Evolutionary conservation across 2,329 filamentous ascomycete species (phyloP).

Genomic region (Claviceps spartinae): DNA sequence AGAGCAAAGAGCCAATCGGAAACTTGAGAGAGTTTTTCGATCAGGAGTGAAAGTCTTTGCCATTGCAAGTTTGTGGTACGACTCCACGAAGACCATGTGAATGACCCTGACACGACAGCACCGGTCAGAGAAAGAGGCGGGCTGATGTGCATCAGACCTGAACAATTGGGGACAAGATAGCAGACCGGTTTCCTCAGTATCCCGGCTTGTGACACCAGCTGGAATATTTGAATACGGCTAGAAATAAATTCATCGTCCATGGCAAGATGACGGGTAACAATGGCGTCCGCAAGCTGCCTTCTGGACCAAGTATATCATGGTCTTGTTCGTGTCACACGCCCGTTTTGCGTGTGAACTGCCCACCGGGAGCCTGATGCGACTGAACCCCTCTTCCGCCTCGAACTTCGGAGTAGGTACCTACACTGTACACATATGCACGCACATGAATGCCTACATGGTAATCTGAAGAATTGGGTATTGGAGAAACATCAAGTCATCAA

Average conservation of each 20-base stretch:
- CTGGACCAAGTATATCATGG: too few relatives aligned
- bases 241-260: background rate
- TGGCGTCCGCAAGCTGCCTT: too few relatives aligned
- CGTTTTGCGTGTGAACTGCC: background rate
- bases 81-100: too few relatives aligned
- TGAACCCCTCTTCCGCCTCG: background rate
- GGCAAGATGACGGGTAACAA: too few relatives aligned
- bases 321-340: too few relatives aligned
- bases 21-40: background rate
- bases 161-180: too few relatives aligned
- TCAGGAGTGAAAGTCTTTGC: background rate
- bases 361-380: background rate
- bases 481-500: too few relatives aligned
- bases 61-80: too few relatives aligned
- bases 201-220: background rate
- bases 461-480: too few relatives aligned
- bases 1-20: background rate
- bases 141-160: background rate
- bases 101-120: background rate
- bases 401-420: background rate
- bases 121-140: slow-evolving; percentile 1
- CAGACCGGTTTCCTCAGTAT: background rate
- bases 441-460: background rate
- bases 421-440: background rate
- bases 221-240: background rate